Evolutionary conservation across 2,329 filamentous ascomycete genomes (phyloP), one percentile per base, ranked within the genome.

Genomic region (Aspergillus quadricinctus): DNA sequence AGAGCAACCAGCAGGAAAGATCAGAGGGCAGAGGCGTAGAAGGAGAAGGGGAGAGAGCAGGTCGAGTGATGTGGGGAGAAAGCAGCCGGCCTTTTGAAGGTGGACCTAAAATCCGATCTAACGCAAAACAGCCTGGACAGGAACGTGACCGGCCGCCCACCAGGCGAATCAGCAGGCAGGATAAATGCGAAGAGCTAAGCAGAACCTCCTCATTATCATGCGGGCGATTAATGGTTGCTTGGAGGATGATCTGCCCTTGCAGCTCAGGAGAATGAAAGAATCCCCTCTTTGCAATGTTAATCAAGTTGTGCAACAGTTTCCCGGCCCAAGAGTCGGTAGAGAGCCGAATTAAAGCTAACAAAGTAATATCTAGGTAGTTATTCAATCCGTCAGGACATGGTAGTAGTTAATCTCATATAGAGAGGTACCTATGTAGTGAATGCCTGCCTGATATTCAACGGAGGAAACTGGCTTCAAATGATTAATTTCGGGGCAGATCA

Each of bases 81-180:
- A 62, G 56, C 59, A 66, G 60, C 64, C 67, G 65, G 68, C 71
- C 68, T 75, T 75, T 75, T 75, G 71, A 74, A 74, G 70, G 71
- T 71, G 69, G 67, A 70, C 69, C 68, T 59, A 58, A 55, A 61
- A 63, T 62, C 64, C 61, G 60, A 62, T 65, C 71, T 73, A 73
- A 73, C 71, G 64, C 71, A 69, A 73, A 72, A 64, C 62, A 69
- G 71, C 57, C 59, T 67, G 63, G 69, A 35, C 57, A 54, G 56
- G 57, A 75, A 75, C 72, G 72, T 75, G 73, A 75, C 69, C 61
- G 28, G 50, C 50, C 48, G 50, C 19, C 40, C 28, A 37, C 45
- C 23, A 48, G 43, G 53, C 57, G 59, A 65, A 66, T 65, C 52
- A 61, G 50, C 29, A 54, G 50, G 49, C 55, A 43, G 46, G 43